A percentile compares a stretch with the other conserved stretches of the same genome.
Conservation (phyloP, 2,329 filamentous ascomycete genomes). For the Phialophora chinensis region DNA sequence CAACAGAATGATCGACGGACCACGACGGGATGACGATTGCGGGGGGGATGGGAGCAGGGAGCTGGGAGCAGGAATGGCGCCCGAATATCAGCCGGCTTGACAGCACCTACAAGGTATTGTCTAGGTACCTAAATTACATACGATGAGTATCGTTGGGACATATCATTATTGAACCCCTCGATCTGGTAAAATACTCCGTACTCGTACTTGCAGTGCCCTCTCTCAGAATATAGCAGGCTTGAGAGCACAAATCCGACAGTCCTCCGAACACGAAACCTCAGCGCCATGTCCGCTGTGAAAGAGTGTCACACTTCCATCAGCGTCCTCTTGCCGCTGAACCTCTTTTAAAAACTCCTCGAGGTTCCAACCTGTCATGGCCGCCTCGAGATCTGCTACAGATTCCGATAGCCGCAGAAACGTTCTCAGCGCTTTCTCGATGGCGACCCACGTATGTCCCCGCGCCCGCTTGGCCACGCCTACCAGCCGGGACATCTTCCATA, state of each 20-base stretch:
- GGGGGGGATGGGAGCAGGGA: no score
- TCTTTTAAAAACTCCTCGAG: slow-evolving; percentile 12
- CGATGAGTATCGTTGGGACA: neutral
- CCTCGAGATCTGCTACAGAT: slow-evolving; percentile 7
- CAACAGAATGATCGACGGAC: neutral
- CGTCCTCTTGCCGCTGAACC: neutral
- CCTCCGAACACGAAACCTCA: slow-evolving; percentile 13
- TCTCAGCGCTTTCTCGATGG: slow-evolving; percentile 21
- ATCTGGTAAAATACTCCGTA: neutral
- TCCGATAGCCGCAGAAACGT: slow-evolving; percentile 20
- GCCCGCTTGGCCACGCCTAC: slow-evolving; percentile 24
- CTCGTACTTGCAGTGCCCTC: no score
- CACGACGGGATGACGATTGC: neutral
- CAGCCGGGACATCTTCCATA: slow-evolving; percentile 27
- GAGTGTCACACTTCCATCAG: neutral
- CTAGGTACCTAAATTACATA: neutral
- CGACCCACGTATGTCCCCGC: slow-evolving; percentile 14
- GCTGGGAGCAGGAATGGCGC: no score
- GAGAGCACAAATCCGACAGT: slow-evolving; percentile 24
- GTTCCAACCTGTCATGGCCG: slow-evolving; percentile 12
- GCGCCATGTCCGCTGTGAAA: neutral
- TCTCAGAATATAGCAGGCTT: slow-evolving; percentile 21
- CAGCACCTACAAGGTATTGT: no score
- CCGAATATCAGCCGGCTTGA: neutral
- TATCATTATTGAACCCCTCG: neutral